Evolutionary conservation across 2,329 filamentous ascomycete species (phyloP).

Genomic region (Nectriaceae sp.): DNA sequence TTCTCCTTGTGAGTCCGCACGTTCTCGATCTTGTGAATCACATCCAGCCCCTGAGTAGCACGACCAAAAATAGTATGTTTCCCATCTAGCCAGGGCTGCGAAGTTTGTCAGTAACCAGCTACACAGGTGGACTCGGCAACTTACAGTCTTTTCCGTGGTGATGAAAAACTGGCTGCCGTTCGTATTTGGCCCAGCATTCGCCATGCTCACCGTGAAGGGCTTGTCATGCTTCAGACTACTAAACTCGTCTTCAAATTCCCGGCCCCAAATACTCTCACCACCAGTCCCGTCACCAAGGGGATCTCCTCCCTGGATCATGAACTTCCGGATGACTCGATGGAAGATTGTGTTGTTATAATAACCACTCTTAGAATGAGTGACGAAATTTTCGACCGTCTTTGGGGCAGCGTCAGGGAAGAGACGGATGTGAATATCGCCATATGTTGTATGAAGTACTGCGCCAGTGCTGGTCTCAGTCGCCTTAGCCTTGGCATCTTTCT

Average conservation of each 20-base stretch:
- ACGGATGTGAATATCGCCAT: slow-evolving; percentile 91
- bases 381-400: slow-evolving; percentile 96
- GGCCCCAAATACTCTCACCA: slow-evolving; percentile 88
- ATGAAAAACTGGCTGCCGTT: slow-evolving; percentile 99
- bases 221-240: slow-evolving; percentile 90
- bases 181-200: slow-evolving; percentile 92
- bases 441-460: slow-evolving; percentile 87
- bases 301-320: slow-evolving; percentile 99
- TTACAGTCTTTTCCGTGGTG: slow-evolving; percentile 90
- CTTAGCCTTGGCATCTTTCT: slow-evolving; percentile 55
- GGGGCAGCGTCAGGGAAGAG: slow-evolving; percentile 92
- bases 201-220: slow-evolving; percentile 96
- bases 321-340: slow-evolving; percentile 94
- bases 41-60: slow-evolving; percentile 86
- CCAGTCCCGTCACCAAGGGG: slow-evolving; percentile 89
- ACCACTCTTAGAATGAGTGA: slow-evolving; percentile 82
- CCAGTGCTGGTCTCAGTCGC: slow-evolving; percentile 72
- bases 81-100: slow-evolving; percentile 83
- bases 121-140: slow-evolving; percentile 31
- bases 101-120: slow-evolving; percentile 26
- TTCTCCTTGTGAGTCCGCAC: slow-evolving; percentile 85
- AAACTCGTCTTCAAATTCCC: slow-evolving; percentile 95
- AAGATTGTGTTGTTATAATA: slow-evolving; percentile 99
- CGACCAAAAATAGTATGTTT: slow-evolving; percentile 97
- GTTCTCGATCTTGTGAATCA: slow-evolving; percentile 96